Conservation (phyloP, 345 rosid genomes). For the Dipteronia sinensis region DNA sequence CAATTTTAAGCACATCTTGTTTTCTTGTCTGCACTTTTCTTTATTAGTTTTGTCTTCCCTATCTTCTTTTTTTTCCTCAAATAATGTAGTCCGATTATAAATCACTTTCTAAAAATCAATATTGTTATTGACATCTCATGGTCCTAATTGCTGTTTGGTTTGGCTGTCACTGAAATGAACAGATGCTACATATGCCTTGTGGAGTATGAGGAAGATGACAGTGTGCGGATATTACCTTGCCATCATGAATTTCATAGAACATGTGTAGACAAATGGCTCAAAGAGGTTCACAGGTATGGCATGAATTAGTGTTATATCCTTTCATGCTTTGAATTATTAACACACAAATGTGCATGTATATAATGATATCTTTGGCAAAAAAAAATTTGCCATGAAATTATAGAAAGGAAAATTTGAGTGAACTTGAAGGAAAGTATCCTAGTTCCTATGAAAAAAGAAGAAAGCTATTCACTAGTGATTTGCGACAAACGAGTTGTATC, state of each 20-base stretch:
- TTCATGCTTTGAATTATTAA: not conserved
- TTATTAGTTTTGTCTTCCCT: not conserved
- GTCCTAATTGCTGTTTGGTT: constrained; percentile 4
- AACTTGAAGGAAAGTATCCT: not conserved
- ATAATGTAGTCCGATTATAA: not conserved
- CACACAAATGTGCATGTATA: not conserved
- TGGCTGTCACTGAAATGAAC: constrained; percentile 18
- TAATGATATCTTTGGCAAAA: not conserved
- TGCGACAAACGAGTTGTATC: not conserved
- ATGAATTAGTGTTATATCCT: not conserved
- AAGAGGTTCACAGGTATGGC: constrained; percentile 92
- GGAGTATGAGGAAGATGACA: constrained; percentile 95
- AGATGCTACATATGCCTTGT: constrained; percentile 98
- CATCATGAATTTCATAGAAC: constrained; percentile 83
- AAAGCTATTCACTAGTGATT: not conserved
- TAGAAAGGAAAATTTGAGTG: not conserved
- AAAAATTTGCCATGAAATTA: not conserved
- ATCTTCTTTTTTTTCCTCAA: not conserved
- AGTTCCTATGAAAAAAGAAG: not conserved
- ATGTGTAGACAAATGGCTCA: constrained; percentile 96
- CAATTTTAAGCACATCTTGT: not conserved
- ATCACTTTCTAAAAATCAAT: not conserved
- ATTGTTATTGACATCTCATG: not conserved
- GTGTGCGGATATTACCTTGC: constrained; percentile 82
- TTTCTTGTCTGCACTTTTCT: not conserved